phyloP scores from a whole-genome alignment of 2,329 filamentous ascomycete genomes.

The Monosporascus sp. region DNA sequence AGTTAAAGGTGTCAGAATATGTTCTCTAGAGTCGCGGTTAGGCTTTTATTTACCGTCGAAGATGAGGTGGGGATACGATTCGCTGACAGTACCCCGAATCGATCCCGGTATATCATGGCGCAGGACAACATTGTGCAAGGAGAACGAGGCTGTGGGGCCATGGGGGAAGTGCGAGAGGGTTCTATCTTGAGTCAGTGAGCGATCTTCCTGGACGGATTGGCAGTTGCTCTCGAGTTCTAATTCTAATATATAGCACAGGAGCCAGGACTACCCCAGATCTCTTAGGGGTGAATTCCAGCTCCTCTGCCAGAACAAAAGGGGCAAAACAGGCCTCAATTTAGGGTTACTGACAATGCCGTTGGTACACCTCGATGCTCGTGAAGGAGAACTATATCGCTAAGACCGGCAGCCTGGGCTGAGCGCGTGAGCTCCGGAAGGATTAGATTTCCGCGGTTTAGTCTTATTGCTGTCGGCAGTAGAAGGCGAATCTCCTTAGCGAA shows the following conservation, averaged over 20 bases:
- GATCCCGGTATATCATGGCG: slow-evolving; percentile 89
- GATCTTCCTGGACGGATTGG: slow-evolving; percentile 80
- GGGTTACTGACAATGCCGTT: slow-evolving; percentile 57
- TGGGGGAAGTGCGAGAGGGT: slow-evolving; percentile 75
- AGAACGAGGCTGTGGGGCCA: slow-evolving; percentile 78
- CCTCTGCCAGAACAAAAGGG: too few relatives aligned
- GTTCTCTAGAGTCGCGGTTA: neutral
- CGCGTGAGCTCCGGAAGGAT: slow-evolving; percentile 80
- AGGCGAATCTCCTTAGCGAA: slow-evolving; percentile 90
- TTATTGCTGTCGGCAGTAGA: slow-evolving; percentile 74
- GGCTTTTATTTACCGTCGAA: slow-evolving; percentile 59
- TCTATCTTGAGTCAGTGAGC: slow-evolving; percentile 28
- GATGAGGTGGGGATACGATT: slow-evolving; percentile 89
- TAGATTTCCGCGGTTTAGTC: slow-evolving; percentile 86
- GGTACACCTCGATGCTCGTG: slow-evolving; percentile 93
- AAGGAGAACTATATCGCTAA: slow-evolving; percentile 80
- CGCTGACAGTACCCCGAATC: slow-evolving; percentile 79
- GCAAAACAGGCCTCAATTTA: too few relatives aligned
- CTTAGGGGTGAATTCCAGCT: neutral
- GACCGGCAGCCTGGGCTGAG: slow-evolving; percentile 71
- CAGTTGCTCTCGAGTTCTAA: slow-evolving; percentile 53
- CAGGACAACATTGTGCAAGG: slow-evolving; percentile 85
- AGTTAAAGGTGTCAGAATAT: slow-evolving; percentile 2
- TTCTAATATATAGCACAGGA: neutral
- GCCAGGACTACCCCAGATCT: neutral